A percentile compares a stretch with the other conserved stretches of the same genome.
phyloP scores from a whole-genome alignment of 768 basidiomycete genomes.

The Lentinus tigrinus region DNA sequence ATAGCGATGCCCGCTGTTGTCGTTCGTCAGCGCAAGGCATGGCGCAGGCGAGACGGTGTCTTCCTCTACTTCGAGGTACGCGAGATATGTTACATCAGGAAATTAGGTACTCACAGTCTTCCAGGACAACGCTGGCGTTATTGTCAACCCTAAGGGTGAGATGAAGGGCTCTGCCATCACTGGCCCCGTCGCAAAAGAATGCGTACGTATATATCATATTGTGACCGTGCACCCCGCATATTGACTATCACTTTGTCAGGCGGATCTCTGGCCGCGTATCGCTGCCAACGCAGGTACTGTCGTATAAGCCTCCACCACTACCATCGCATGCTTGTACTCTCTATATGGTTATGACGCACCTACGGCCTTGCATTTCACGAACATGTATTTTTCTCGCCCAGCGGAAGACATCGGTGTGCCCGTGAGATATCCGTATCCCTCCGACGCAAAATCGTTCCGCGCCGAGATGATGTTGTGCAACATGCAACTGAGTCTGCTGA shows the following conservation, averaged over 20 bases:
- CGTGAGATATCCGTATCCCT: no score
- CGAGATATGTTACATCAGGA: neutral
- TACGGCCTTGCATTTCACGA: slow-evolving; percentile 7
- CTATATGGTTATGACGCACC: slow-evolving; percentile 29
- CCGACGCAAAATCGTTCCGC: no score
- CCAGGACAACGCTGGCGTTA: slow-evolving; percentile 93
- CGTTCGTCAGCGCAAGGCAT: slow-evolving; percentile 96
- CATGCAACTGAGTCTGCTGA: no score
- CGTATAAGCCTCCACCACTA: slow-evolving; percentile 55
- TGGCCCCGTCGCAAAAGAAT: slow-evolving; percentile 99
- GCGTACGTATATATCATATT: slow-evolving; percentile 54
- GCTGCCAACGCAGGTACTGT: slow-evolving; percentile 99
- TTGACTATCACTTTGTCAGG: slow-evolving; percentile 41
- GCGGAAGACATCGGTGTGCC: neutral
- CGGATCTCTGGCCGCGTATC: slow-evolving; percentile 99
- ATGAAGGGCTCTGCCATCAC: slow-evolving; percentile 99
- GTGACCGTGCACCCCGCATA: neutral
- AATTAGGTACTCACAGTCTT: neutral
- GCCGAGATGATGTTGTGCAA: no score
- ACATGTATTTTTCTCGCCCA: slow-evolving; percentile 6
- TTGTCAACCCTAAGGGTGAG: slow-evolving; percentile 98
- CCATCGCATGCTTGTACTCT: slow-evolving; percentile 27
- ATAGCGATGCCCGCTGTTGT: slow-evolving; percentile 96
- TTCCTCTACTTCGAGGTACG: slow-evolving; percentile 96
- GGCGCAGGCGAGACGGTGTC: slow-evolving; percentile 97